phyloP scores from a whole-genome alignment of 139 green algal genomes.

The Coelastrella sp. region DNA sequence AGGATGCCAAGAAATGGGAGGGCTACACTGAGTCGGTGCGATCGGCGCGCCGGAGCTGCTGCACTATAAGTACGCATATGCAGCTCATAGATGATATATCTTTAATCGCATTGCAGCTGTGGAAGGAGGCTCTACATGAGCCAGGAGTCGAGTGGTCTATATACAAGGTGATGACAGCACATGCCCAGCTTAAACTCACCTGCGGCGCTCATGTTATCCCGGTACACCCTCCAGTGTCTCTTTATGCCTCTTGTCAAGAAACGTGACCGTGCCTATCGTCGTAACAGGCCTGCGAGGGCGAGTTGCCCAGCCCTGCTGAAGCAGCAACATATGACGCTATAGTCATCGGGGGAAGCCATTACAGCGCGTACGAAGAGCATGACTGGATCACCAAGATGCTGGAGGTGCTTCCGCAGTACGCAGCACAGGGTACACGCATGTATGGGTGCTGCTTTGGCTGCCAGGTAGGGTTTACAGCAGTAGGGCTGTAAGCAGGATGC shows the following conservation, averaged over 20 bases:
- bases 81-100: neutral
- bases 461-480: constrained; percentile 49
- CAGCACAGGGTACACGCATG: constrained; percentile 31
- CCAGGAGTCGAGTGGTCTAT: constrained; percentile 20
- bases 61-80: neutral
- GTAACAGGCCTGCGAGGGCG: constrained; percentile 31
- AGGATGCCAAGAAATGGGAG: constrained; percentile 52
- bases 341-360: constrained; percentile 60
- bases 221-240: neutral
- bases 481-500: neutral
- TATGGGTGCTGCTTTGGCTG: constrained; percentile 70
- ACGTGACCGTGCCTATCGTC: neutral
- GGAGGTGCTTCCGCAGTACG: constrained; percentile 41
- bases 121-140: constrained; percentile 21
- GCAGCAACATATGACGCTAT: constrained; percentile 48
- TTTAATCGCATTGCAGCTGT: constrained; percentile 7
- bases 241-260: neutral
- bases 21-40: constrained; percentile 48
- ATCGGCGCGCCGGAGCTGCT: neutral
- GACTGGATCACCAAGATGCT: constrained; percentile 58
- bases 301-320: constrained; percentile 50
- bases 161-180: constrained; percentile 13
- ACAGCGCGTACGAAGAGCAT: constrained; percentile 55
- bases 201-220: neutral
- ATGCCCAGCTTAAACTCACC: neutral